phyloP scores from a whole-genome alignment of 495 filamentous ascomycete species.

The Podospora didyma region DNA sequence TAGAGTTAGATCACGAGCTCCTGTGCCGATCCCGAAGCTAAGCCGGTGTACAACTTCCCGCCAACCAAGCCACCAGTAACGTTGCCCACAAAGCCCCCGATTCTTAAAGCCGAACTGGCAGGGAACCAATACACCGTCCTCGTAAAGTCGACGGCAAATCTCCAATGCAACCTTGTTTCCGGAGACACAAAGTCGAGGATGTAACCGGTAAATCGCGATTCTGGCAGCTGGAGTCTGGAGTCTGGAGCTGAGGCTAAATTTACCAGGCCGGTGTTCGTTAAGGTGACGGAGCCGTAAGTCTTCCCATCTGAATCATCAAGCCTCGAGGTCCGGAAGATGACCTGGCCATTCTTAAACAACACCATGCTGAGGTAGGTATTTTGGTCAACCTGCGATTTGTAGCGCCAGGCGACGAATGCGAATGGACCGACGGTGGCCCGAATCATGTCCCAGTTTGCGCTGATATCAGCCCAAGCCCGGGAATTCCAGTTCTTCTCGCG shows the following conservation, averaged over 20 bases:
- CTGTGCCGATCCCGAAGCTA: not conserved
- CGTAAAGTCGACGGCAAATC: slow-evolving; percentile 3
- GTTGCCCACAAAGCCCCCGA: slow-evolving; percentile 1
- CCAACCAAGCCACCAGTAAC: slow-evolving; percentile 3
- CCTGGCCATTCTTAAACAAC: not conserved
- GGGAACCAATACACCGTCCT: slow-evolving; percentile 5
- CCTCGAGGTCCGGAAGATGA: slow-evolving; percentile 5
- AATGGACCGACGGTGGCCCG: not conserved
- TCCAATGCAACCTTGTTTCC: not conserved
- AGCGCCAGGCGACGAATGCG: not conserved
- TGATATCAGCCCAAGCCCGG: slow-evolving; percentile 1
- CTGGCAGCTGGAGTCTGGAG: not conserved
- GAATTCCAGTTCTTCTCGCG: slow-evolving; percentile 8
- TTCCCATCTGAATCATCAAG: not conserved
- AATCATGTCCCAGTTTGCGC: slow-evolving; percentile 5
- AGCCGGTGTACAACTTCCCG: not conserved
- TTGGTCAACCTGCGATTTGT: slow-evolving; percentile 2
- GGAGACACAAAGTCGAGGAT: slow-evolving; percentile 2
- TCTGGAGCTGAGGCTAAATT: not conserved
- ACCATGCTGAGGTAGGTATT: slow-evolving; percentile 4
- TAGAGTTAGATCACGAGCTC: not conserved
- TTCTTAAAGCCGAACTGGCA: not conserved
- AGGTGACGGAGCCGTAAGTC: not conserved
- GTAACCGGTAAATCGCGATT: slow-evolving; percentile 3
- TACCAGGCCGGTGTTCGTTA: not conserved